Conservation (phyloP, 306 rosid genomes). For the Cicer judaicum region DNA sequence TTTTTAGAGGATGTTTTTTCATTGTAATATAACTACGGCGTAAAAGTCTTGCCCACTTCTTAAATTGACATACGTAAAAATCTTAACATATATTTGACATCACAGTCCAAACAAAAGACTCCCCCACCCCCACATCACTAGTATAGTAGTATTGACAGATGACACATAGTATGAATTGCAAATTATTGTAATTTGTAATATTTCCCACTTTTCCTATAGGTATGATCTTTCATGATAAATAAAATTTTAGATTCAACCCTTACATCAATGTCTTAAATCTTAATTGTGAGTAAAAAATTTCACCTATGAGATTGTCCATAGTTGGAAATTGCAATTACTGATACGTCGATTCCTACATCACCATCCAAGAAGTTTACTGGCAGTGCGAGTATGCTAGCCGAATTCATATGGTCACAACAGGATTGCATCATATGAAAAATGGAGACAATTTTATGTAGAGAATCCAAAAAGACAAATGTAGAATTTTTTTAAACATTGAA, state of each 20-base stretch:
- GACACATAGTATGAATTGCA: background rate
- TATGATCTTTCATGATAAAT: background rate
- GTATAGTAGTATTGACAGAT: background rate
- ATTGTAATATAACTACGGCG: too few relatives aligned
- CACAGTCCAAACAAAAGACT: background rate
- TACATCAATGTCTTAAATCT: background rate
- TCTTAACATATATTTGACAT: background rate
- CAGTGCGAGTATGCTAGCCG: background rate
- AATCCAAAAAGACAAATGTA: background rate
- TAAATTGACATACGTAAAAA: background rate
- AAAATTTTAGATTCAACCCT: background rate
- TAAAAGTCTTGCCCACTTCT: background rate
- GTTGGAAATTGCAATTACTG: background rate
- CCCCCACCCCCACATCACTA: background rate
- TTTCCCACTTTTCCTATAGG: background rate
- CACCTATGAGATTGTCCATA: background rate
- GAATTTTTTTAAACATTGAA: background rate
- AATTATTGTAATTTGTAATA: background rate
- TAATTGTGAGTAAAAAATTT: background rate
- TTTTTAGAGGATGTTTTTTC: too few relatives aligned
- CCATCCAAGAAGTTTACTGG: background rate
- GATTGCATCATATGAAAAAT: slow-evolving; percentile 1
- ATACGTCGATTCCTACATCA: slow-evolving; percentile 7
- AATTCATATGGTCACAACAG: background rate
- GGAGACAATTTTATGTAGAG: background rate